These are phyloP conservation scores for Crithidia expoeki DNA, from an alignment of 208 protist genomes.

Conservation along the genomic window DNA sequence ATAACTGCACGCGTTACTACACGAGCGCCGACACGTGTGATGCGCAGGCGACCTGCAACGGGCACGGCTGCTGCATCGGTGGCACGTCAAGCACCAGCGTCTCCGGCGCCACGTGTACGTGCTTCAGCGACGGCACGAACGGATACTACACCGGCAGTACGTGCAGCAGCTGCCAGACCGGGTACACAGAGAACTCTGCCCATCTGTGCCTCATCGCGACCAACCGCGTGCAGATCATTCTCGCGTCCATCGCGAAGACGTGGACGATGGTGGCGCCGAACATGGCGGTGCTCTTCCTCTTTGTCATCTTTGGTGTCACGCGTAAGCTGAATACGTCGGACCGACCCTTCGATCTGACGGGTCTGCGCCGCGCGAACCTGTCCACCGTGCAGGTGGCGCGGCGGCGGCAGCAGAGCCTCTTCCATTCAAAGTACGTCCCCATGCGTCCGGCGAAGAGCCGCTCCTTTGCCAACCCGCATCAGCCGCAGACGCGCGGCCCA, in stretches of 20 bases:
- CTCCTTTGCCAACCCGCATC: constrained; percentile 60
- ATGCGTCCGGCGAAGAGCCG: constrained; percentile 63
- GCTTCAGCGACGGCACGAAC: constrained; percentile 40
- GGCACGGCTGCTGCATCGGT: constrained; percentile 63
- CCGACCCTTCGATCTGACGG: constrained; percentile 60
- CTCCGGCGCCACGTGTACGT: constrained; percentile 35
- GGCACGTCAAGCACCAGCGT: background rate
- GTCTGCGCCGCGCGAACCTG: constrained; percentile 69
- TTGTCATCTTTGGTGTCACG: constrained; percentile 61
- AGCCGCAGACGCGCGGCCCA: constrained; percentile 37
- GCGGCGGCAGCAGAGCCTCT: constrained; percentile 60
- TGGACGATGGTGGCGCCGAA: constrained; percentile 88
- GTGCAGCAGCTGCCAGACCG: constrained; percentile 43
- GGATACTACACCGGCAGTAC: constrained; percentile 47
- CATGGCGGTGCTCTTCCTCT: constrained; percentile 71
- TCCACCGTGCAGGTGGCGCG: constrained; percentile 75
- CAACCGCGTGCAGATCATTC: constrained; percentile 46
- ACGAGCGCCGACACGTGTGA: constrained; percentile 21
- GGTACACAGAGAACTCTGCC: constrained; percentile 34
- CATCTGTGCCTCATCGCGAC: constrained; percentile 21
- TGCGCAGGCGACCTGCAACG: constrained; percentile 40
- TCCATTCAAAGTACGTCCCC: constrained; percentile 82
- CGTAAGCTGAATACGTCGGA: constrained; percentile 74
- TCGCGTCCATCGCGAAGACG: constrained; percentile 73
- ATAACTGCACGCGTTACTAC: constrained; percentile 33